These are phyloP conservation scores for Hepatocystis sp. DNA, from an alignment of 169 alveolate species.

Conservation along the genomic window DNA sequence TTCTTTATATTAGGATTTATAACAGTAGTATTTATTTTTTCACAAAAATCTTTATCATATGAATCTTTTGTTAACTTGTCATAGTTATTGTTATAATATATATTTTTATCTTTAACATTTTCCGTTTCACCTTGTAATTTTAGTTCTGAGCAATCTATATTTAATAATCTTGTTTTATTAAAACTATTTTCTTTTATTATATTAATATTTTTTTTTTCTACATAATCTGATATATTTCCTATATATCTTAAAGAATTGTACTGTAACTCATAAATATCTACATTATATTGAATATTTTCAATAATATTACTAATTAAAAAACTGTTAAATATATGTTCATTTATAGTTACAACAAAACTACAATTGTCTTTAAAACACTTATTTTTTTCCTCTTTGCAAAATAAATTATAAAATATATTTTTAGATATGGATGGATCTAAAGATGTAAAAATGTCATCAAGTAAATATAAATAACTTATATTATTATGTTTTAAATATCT, in stretches of 20 bases:
- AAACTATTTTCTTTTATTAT: conserved; percentile 13
- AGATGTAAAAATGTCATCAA: conserved; percentile 79
- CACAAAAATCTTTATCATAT: conserved; percentile 8
- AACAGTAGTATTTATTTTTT: conserved; percentile 1
- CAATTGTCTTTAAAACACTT: conserved; percentile 15
- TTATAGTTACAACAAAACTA: conserved; percentile 15
- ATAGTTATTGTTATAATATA: too few relatives aligned
- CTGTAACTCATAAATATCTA: conserved; percentile 23
- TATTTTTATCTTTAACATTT: too few relatives aligned
- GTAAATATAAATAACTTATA: conserved; percentile 65
- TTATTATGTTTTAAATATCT: neutral
- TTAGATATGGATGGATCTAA: conserved; percentile 80
- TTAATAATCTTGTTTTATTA: conserved; percentile 8
- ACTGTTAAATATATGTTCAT: conserved; percentile 24
- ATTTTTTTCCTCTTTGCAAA: conserved; percentile 37
- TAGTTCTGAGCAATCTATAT: conserved; percentile 15
- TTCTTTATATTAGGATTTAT: neutral
- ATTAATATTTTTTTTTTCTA: conserved; percentile 7
- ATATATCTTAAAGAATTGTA: conserved; percentile 8
- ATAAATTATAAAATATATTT: conserved; percentile 81
- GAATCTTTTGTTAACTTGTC: neutral
- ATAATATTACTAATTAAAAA: conserved; percentile 10
- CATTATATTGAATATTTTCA: conserved; percentile 26
- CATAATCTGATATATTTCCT: conserved; percentile 18
- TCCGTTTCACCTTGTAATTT: neutral